Percentiles rank a stretch among this genome's conserved stretches.
These are phyloP conservation scores for Lactifluus volemus DNA, from an alignment of 768 basidiomycete genomes.

Conservation along the genomic window DNA sequence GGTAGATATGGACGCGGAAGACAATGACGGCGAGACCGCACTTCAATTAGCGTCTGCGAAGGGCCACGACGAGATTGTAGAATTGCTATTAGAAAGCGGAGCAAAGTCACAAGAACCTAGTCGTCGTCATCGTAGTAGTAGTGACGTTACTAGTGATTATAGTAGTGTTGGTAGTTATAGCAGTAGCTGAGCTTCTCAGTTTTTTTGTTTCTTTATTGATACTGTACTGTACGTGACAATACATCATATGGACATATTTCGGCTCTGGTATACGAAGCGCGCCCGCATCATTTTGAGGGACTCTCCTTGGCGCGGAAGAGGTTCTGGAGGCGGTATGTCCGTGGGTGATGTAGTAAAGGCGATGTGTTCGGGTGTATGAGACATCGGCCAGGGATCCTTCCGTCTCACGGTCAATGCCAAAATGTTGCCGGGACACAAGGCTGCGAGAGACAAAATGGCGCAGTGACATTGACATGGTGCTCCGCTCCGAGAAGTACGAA, in stretches of 20 bases:
- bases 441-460: background rate
- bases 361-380: constrained; percentile 67
- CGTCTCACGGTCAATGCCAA: background rate
- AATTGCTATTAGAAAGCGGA: background rate
- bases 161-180: no score
- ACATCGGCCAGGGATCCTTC: constrained; percentile 67
- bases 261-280: constrained; percentile 79
- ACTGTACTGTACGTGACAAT: no score
- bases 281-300: constrained; percentile 59
- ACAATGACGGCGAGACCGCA: background rate
- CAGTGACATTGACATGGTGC: background rate
- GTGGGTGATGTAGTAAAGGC: constrained; percentile 52
- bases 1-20: background rate
- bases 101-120: background rate
- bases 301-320: constrained; percentile 57
- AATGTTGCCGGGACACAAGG: background rate
- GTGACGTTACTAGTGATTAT: no score
- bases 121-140: no score
- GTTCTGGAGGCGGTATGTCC: constrained; percentile 44
- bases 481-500: no score
- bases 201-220: no score
- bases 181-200: no score
- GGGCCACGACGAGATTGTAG: background rate
- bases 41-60: background rate
- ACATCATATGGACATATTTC: constrained; percentile 39